Evolutionary conservation across 2,329 filamentous ascomycete species (phyloP).

Genomic region (Dissoconium aciculare): DNA sequence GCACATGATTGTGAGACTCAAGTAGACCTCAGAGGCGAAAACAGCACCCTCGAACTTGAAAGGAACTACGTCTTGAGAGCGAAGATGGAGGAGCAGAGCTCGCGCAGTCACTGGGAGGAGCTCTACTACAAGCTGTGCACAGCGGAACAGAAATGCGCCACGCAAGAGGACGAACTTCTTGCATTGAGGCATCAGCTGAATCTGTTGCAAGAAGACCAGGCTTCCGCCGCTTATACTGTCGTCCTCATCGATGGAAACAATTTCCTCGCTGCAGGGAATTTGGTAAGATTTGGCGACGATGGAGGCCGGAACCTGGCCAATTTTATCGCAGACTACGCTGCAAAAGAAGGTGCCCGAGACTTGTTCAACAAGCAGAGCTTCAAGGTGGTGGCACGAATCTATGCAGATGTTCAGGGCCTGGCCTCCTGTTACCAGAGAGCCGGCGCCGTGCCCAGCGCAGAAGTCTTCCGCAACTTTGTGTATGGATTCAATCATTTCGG

Average conservation of each 20-base stretch:
- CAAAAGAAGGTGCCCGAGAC: constrained; percentile 25
- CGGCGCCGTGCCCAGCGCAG: neutral
- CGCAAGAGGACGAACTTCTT: constrained; percentile 40
- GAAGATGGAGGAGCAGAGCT: too few relatives aligned
- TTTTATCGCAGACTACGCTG: constrained; percentile 36
- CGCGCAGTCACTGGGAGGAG: too few relatives aligned
- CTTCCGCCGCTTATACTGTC: too few relatives aligned
- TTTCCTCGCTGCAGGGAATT: constrained; percentile 29
- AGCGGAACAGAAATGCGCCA: too few relatives aligned
- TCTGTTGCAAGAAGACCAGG: too few relatives aligned
- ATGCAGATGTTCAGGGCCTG: neutral
- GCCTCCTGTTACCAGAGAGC: neutral
- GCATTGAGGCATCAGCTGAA: too few relatives aligned
- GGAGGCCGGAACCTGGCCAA: constrained; percentile 43
- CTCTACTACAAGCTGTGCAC: too few relatives aligned
- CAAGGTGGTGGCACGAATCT: neutral
- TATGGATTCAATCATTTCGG: neutral
- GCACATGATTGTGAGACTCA: too few relatives aligned
- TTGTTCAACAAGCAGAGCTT: constrained; percentile 17
- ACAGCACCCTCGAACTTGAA: too few relatives aligned
- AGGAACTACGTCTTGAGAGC: too few relatives aligned
- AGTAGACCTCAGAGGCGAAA: too few relatives aligned
- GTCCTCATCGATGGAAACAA: constrained; percentile 49
- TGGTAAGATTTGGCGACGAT: constrained; percentile 26
- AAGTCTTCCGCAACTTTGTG: neutral